phyloP scores from a whole-genome alignment of 306 rosid species.

The Biancaea sappan region DNA sequence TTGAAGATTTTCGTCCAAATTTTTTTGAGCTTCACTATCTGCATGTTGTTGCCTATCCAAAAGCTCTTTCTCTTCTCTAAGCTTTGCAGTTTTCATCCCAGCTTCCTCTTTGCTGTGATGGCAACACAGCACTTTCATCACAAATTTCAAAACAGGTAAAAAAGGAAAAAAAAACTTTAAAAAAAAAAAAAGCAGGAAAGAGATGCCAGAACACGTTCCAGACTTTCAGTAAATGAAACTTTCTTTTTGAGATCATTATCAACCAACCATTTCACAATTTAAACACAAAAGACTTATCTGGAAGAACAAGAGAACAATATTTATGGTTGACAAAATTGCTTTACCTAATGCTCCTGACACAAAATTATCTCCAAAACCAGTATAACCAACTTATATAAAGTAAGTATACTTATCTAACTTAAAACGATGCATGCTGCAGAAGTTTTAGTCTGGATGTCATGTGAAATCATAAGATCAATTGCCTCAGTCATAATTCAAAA shows the following conservation, averaged over 20 bases:
- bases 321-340: neutral
- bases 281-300: neutral
- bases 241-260: neutral
- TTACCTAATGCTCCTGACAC: neutral
- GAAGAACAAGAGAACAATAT: neutral
- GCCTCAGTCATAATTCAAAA: conserved; percentile 9
- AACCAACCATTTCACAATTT: conserved; percentile 22
- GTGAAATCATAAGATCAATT: conserved; percentile 16
- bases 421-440: neutral
- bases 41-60: conserved; percentile 92
- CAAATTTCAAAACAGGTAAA: conserved; percentile 14
- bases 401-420: neutral
- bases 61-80: conserved; percentile 92
- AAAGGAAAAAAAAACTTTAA: neutral
- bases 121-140: conserved; percentile 38
- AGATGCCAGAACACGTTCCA: neutral
- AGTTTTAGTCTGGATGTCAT: conserved; percentile 13
- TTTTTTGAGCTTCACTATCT: conserved; percentile 88
- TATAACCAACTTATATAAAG: neutral
- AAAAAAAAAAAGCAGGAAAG: conserved; percentile 6
- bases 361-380: neutral
- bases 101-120: conserved; percentile 88
- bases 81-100: conserved; percentile 91
- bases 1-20: conserved; percentile 92
- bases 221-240: conserved; percentile 5